Evolutionary conservation across 495 filamentous ascomycete species (phyloP).

Genomic region (Talaromyces borbonicus): DNA sequence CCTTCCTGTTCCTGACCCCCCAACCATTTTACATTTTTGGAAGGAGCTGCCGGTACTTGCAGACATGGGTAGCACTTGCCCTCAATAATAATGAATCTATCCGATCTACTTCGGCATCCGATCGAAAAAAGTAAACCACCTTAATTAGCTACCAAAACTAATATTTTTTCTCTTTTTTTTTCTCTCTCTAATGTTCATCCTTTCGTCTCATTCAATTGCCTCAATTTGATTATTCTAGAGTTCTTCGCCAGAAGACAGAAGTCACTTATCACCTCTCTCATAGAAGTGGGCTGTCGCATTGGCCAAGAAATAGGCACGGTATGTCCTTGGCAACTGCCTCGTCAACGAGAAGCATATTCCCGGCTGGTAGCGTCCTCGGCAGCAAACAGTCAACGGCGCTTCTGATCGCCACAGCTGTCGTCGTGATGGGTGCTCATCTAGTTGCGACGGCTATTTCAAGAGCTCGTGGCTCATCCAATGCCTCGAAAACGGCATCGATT

Average conservation of each 20-base stretch:
- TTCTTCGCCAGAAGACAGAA: too few relatives aligned
- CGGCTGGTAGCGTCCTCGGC: not conserved
- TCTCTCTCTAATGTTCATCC: too few relatives aligned
- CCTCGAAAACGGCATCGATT: slow-evolving; percentile 18
- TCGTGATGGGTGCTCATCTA: not conserved
- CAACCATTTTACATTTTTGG: too few relatives aligned
- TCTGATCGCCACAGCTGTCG: not conserved
- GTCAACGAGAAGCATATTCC: not conserved
- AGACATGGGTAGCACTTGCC: too few relatives aligned
- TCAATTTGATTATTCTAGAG: too few relatives aligned
- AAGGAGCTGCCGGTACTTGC: too few relatives aligned
- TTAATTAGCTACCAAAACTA: too few relatives aligned
- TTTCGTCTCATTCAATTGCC: not conserved
- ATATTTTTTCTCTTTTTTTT: not conserved
- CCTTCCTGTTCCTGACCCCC: too few relatives aligned
- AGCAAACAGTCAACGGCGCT: not conserved
- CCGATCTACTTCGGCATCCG: not conserved
- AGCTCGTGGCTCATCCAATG: not conserved
- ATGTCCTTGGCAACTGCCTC: not conserved
- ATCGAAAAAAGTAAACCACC: too few relatives aligned
- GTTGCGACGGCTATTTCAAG: not conserved
- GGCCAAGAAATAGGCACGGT: not conserved
- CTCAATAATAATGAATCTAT: too few relatives aligned
- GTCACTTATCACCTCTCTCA: too few relatives aligned
- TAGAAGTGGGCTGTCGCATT: too few relatives aligned